Base-by-base conservation (phyloP, 495 filamentous ascomycete species). In the Jackrogersella minutella region DNA sequence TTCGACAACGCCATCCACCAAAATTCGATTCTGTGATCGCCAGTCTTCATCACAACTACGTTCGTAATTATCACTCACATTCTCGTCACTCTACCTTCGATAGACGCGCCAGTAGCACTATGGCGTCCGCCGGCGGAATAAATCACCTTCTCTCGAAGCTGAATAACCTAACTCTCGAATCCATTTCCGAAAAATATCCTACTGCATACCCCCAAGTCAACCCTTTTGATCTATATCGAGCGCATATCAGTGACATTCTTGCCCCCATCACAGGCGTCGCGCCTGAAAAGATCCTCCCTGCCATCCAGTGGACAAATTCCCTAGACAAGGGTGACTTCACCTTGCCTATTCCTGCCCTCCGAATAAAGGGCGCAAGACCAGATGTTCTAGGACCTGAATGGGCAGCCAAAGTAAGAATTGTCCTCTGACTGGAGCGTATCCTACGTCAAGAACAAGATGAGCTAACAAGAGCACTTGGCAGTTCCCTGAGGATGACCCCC, bases 321-420 rank as follows among this genome's bases (percentile, higher is more conserved):
- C 79, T 96, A 24, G 93, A 97, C 58, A 96, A 96, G 83, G 94
- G 94, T 62, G 94, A 98, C 74, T 78, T 98, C 66, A 80, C 89
- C 43, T 79, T 97, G 33, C 87, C 94, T 50, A 88, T 92, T 30
- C 89, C 94, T 6, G 84, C 93, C 10, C 80, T 97, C 51, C 84
- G 91, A 49, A 80, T 96, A 61, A 94, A 95, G 79, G 88, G 90
- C 55, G 87, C 87, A 79, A 96, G 93, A 69, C 91, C 91, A 8
- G 77, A 85, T 41, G 90, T 90, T 68, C 81, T 93, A 22, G 87
- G 85, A 40, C 77, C 81, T 57, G 89, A 96, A 68, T 88, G 92
- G 82, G 86, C 82, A 13, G 84, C 84, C 52, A 90, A 92, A 81
- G 86, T 85, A 65, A 34, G 62, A 34, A 7, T n/a, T 21, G 8